Evolutionary conservation across 1,284 basidiomycete genomes (phyloP).

Genomic region (Ganoderma sinense): DNA sequence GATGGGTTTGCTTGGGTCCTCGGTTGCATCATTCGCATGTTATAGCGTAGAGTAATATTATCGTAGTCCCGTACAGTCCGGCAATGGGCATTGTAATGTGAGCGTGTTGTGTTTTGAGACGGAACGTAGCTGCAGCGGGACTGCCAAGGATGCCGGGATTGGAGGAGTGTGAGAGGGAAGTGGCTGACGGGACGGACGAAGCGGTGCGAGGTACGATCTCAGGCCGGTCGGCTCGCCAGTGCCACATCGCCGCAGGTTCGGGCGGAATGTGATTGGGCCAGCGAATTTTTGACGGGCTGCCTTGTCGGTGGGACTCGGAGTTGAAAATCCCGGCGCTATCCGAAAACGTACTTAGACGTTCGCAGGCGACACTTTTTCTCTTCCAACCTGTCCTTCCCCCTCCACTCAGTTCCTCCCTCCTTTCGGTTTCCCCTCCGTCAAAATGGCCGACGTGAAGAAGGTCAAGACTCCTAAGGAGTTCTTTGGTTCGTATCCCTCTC

Average conservation of each 20-base stretch:
- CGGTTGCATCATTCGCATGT: slow-evolving; percentile 12
- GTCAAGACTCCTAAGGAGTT: slow-evolving; percentile 85
- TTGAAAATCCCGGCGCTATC: slow-evolving; percentile 33
- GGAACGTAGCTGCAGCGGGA: background rate
- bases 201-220: slow-evolving; percentile 8
- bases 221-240: slow-evolving; percentile 11
- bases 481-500: slow-evolving; percentile 59
- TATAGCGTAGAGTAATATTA: slow-evolving; percentile 25
- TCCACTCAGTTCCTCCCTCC: slow-evolving; percentile 56
- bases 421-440: slow-evolving; percentile 47
- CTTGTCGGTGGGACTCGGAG: slow-evolving; percentile 34
- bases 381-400: slow-evolving; percentile 49
- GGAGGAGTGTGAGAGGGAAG: background rate
- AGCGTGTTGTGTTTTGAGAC: background rate
- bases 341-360: slow-evolving; percentile 38
- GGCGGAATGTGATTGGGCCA: slow-evolving; percentile 26
- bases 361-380: slow-evolving; percentile 38
- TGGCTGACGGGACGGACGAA: background rate
- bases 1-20: slow-evolving; percentile 22
- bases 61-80: slow-evolving; percentile 15
- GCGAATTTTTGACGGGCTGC: slow-evolving; percentile 26
- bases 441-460: slow-evolving; percentile 83
- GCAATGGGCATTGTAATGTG: slow-evolving; percentile 20
- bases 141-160: background rate
- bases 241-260: slow-evolving; percentile 9